These are phyloP conservation scores for Scedosporium boydii DNA, from an alignment of 2,329 filamentous ascomycete genomes.

Conservation along the genomic window DNA sequence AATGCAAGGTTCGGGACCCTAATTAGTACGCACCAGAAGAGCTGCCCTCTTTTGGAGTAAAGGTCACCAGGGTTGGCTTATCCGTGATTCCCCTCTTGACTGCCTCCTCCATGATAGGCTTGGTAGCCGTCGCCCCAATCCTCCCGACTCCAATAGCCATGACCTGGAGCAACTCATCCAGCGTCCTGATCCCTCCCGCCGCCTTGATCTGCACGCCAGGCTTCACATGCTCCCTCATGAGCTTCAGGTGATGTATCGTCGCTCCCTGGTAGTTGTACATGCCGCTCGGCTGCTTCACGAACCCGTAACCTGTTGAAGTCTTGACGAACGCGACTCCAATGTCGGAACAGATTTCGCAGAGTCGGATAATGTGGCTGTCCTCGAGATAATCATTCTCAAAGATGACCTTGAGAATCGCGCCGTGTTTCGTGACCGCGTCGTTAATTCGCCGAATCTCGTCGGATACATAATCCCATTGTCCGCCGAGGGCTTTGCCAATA, in stretches of 20 bases:
- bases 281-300: conserved; percentile 43
- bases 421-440: conserved; percentile 28
- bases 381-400: conserved; percentile 51
- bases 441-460: conserved; percentile 43
- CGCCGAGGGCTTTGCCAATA: conserved; percentile 46
- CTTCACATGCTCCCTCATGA: conserved; percentile 40
- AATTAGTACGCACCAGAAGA: background rate
- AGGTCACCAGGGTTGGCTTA: conserved; percentile 11
- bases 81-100: conserved; percentile 34
- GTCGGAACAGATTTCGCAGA: conserved; percentile 45
- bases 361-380: conserved; percentile 35
- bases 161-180: conserved; percentile 46
- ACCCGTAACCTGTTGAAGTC: conserved; percentile 52
- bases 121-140: conserved; percentile 46
- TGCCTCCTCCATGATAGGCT: conserved; percentile 45
- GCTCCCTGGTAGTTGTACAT: conserved; percentile 44
- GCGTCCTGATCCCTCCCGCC: conserved; percentile 44
- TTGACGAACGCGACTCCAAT: conserved; percentile 47
- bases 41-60: background rate
- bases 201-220: conserved; percentile 45
- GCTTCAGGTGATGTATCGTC: conserved; percentile 37
- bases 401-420: conserved; percentile 47
- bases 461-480: conserved; percentile 46
- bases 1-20: background rate
- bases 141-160: conserved; percentile 44